Conservation (phyloP, 495 filamentous ascomycete species). For the Letharia lupina region DNA sequence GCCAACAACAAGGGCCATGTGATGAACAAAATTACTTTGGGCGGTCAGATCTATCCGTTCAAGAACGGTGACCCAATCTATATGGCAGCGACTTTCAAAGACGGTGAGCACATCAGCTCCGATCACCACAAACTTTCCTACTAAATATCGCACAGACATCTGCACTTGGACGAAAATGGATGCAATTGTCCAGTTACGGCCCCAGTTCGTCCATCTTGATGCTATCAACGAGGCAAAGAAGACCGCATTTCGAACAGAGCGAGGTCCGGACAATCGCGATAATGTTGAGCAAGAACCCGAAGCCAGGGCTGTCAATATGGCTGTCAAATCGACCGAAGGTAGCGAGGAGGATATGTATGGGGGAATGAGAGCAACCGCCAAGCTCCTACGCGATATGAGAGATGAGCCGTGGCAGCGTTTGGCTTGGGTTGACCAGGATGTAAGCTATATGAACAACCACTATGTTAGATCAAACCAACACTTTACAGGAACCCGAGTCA, state of each 20-base stretch:
- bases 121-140: neutral
- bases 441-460: conserved; percentile 26
- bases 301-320: conserved; percentile 57
- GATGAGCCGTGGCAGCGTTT: conserved; percentile 60
- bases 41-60: conserved; percentile 54
- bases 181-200: conserved; percentile 63
- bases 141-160: conserved; percentile 14
- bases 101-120: conserved; percentile 37
- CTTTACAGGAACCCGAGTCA: conserved; percentile 47
- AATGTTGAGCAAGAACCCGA: conserved; percentile 35
- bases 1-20: conserved; percentile 43
- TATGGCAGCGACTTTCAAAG: conserved; percentile 63
- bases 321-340: conserved; percentile 55
- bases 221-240: conserved; percentile 48
- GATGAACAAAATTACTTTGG: conserved; percentile 52
- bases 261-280: conserved; percentile 30
- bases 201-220: conserved; percentile 69
- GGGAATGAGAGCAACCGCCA: conserved; percentile 41
- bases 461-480: conserved; percentile 20
- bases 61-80: conserved; percentile 56
- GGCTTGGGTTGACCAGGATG: conserved; percentile 62
- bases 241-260: conserved; percentile 28
- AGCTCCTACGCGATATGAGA: conserved; percentile 51
- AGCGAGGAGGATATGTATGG: conserved; percentile 36
- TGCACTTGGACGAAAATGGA: conserved; percentile 38